Percentiles rank a stretch among this genome's conserved stretches.
These are phyloP conservation scores for Candida nitratophila DNA, from an alignment of 805 yeast genomes.

Conservation along the genomic window DNA sequence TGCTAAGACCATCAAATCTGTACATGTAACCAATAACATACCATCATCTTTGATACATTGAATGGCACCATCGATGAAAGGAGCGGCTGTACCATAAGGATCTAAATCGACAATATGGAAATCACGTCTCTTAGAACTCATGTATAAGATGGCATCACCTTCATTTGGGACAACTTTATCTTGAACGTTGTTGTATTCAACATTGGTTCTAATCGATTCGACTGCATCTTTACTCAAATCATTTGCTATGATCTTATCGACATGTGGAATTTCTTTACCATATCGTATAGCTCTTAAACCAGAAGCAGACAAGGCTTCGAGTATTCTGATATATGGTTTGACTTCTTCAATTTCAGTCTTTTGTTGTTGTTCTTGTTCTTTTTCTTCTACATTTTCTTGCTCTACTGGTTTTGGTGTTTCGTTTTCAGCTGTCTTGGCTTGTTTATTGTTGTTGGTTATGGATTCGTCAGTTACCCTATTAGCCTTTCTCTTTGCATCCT, in stretches of 20 bases:
- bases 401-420: neutral
- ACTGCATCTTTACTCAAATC: slow-evolving; percentile 87
- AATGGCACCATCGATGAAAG: slow-evolving; percentile 88
- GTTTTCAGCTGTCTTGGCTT: slow-evolving; percentile 4
- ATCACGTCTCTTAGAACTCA: slow-evolving; percentile 47
- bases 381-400: slow-evolving; percentile 6
- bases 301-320: slow-evolving; percentile 92
- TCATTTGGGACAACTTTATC: slow-evolving; percentile 56
- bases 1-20: slow-evolving; percentile 92
- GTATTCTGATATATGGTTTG: slow-evolving; percentile 51
- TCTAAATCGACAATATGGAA: slow-evolving; percentile 91
- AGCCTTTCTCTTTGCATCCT: slow-evolving; percentile 18
- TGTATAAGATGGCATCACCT: slow-evolving; percentile 87
- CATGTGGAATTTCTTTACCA: slow-evolving; percentile 82
- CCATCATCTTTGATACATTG: slow-evolving; percentile 84
- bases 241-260: slow-evolving; percentile 74
- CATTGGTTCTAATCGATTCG: slow-evolving; percentile 64
- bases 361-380: slow-evolving; percentile 13
- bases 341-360: slow-evolving; percentile 1
- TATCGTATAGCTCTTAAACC: slow-evolving; percentile 92
- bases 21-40: slow-evolving; percentile 82
- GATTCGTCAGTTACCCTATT: slow-evolving; percentile 15
- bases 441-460: slow-evolving; percentile 7
- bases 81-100: slow-evolving; percentile 97
- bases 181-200: slow-evolving; percentile 54